Conservation (phyloP, 1,284 basidiomycete genomes). For the Ganoderma boninense region DNA sequence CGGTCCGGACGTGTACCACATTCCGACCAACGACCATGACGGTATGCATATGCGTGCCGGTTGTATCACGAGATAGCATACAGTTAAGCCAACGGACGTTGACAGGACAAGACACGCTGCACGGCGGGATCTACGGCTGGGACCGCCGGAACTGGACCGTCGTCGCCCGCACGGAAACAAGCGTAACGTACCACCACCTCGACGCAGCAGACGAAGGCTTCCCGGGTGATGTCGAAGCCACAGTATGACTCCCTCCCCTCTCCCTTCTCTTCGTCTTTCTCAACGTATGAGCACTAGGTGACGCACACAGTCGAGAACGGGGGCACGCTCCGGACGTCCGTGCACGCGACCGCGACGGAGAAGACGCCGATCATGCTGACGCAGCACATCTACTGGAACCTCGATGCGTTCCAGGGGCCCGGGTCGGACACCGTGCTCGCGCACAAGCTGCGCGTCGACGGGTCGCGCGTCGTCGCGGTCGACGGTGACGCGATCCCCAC, state of each 20-base stretch:
- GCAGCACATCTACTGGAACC: conserved; percentile 65
- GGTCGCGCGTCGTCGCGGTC: conserved; percentile 52
- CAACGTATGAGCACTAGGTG: no score
- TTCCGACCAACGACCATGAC: conserved; percentile 58
- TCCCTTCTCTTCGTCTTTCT: not conserved
- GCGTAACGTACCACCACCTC: conserved; percentile 59
- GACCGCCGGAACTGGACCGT: conserved; percentile 65
- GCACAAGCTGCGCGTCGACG: conserved; percentile 53
- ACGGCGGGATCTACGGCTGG: conserved; percentile 63
- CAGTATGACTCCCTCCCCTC: conserved; percentile 41
- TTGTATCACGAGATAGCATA: not conserved
- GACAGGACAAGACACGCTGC: conserved; percentile 53
- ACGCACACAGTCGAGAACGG: conserved; percentile 59
- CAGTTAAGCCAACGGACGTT: conserved; percentile 17
- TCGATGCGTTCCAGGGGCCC: conserved; percentile 61
- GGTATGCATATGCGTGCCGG: conserved; percentile 41
- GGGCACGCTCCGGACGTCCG: conserved; percentile 52
- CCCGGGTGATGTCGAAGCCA: conserved; percentile 58
- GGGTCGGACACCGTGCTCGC: conserved; percentile 48
- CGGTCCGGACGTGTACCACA: conserved; percentile 57
- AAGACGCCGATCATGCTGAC: conserved; percentile 69
- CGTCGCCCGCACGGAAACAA: conserved; percentile 48
- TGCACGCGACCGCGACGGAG: conserved; percentile 57
- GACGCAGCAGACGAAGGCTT: conserved; percentile 63
- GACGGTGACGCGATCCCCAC: conserved; percentile 59